Evolutionary conservation across 192 early-diverging fungal genomes (phyloP), one percentile per base, ranked within the genome.

Genomic region (Dissophora ornata): DNA sequence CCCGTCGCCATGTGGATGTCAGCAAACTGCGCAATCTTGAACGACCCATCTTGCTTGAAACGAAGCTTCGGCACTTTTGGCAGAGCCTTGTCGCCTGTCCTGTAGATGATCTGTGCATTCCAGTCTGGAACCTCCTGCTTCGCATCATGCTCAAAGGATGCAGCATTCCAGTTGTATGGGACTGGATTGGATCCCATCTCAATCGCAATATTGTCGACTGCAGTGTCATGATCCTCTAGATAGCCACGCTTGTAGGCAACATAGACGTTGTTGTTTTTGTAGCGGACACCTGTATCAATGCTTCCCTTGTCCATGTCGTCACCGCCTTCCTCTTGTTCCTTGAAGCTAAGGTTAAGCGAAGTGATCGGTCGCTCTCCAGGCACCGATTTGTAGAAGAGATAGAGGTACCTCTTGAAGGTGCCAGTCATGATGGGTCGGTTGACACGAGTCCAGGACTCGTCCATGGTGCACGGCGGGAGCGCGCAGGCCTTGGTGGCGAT

Each of bases 1-100:
- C 80, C 71, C 15, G 80, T 84, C 26, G 82, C 74, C 58, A 81
- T 81, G 19, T 84, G 82, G 8, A 84, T 67, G 42, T 84, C 82
- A 10, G 80, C 79, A 55, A 84, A 69, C 55, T 84, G 82, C 6
- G 81, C 47, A 65, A 84, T 84, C 48, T 84, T 84, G 61, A 84
- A 84, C 7, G 80, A 60, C 5, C 80, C 77, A 26, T 84, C 68
- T 3, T 62, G 7, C 24, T 73, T 48, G 58, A 84, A 84, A 21
- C 61, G 64, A 19, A 84, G 46, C 1, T 46, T 65, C 0, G 66
- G 67, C 0, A 15, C 15, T 29, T 57, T 44, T 4, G 81, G 78
- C 22, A 80, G 29, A 12, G 44, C 13, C 15, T 34, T 41, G 0
- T 49, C 28, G 15, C 58, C 59, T 0, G 42, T 67, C 40, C 73